phyloP scores from a whole-genome alignment of 345 rosid genomes.

The Sapria himalayana region DNA sequence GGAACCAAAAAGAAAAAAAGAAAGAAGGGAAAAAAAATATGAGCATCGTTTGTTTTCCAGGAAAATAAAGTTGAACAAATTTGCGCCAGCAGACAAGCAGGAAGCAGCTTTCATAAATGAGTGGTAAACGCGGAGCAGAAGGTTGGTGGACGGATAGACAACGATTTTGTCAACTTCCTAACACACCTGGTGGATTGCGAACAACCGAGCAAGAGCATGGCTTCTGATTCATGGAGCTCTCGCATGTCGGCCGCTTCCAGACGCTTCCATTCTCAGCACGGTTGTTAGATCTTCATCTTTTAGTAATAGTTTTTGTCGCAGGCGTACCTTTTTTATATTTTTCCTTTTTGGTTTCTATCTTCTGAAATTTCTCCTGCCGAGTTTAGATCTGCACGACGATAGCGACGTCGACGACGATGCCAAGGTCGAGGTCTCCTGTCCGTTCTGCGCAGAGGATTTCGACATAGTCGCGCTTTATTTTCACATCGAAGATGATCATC shows the following conservation, averaged over 20 bases:
- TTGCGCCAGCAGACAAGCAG: no score
- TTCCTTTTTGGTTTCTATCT: background rate
- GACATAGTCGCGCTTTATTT: conserved; percentile 78
- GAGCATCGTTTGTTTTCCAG: no score
- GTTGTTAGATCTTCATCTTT: conserved; percentile 3
- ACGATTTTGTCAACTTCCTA: no score
- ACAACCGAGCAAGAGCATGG: conserved; percentile 8
- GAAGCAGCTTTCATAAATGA: no score
- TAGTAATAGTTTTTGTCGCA: background rate
- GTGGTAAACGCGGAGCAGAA: no score
- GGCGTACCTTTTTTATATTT: background rate
- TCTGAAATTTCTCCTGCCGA: no score
- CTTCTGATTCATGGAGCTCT: conserved; percentile 24
- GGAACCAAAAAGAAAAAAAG: no score
- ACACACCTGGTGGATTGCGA: background rate
- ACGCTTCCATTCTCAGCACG: conserved; percentile 25
- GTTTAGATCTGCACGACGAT: conserved; percentile 33
- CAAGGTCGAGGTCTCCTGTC: conserved; percentile 46
- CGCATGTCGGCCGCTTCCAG: conserved; percentile 21
- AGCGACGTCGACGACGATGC: conserved; percentile 39
- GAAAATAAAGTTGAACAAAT: no score
- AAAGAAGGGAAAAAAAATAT: no score
- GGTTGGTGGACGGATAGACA: no score
- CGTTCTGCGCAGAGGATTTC: conserved; percentile 68
- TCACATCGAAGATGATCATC: conserved; percentile 80